A percentile compares a stretch with the other conserved stretches of the same genome.
Conservation (phyloP, 176 grass and related monocot genomes). For the Calamus simplicifolius region DNA sequence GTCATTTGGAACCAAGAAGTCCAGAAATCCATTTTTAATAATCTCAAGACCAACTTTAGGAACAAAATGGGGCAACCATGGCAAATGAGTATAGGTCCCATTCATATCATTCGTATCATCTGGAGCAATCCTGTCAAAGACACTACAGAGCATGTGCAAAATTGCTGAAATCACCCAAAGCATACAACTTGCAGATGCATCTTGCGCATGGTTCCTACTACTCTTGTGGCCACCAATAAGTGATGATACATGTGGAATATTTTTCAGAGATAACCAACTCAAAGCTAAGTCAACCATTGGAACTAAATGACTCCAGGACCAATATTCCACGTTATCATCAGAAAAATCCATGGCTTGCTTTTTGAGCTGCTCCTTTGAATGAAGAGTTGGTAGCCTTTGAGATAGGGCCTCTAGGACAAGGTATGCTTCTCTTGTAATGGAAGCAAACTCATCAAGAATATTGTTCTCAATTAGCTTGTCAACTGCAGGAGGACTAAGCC, state of each 20-base stretch:
- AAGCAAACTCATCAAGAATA: conserved; percentile 62
- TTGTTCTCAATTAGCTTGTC: conserved; percentile 51
- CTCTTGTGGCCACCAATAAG: conserved; percentile 25
- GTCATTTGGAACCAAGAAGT: conserved; percentile 17
- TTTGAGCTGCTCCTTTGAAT: conserved; percentile 41
- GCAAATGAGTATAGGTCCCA: conserved; percentile 30
- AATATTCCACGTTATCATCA: conserved; percentile 30
- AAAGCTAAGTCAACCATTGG: conserved; percentile 72
- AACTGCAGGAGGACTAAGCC: conserved; percentile 54
- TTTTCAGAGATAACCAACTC: conserved; percentile 56
- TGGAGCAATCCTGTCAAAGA: conserved; percentile 66
- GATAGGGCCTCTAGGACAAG: conserved; percentile 66
- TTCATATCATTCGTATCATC: conserved; percentile 11
- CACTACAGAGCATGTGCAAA: conserved; percentile 65
- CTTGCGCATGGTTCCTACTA: conserved; percentile 15
- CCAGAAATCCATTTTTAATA: conserved; percentile 64
- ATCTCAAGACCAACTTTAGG: conserved; percentile 71
- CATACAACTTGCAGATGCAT: conserved; percentile 25
- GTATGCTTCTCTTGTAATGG: conserved; percentile 74
- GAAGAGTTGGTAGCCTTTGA: conserved; percentile 67
- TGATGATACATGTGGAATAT: conserved; percentile 35
- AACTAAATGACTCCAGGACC: conserved; percentile 72
- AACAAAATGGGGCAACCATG: conserved; percentile 79
- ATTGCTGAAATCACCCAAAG: conserved; percentile 80
- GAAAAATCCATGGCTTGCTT: conserved; percentile 27